Conservation (phyloP, 805 yeast species). For the Diddensiella caesifluorescens region DNA sequence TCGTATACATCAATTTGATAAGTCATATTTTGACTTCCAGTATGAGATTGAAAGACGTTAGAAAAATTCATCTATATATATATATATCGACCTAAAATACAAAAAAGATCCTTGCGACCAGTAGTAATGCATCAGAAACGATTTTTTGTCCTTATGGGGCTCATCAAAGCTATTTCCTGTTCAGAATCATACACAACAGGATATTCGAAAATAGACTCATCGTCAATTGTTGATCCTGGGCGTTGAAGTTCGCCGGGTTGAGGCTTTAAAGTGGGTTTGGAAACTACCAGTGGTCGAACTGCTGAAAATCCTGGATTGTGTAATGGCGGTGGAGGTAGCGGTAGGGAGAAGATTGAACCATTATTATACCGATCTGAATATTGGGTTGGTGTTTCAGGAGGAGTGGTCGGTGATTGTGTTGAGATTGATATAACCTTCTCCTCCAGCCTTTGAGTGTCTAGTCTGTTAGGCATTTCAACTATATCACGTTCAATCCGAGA, state of each 20-base stretch:
- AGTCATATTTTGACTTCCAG: conserved; percentile 85
- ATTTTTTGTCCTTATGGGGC: neutral
- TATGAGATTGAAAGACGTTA: conserved; percentile 65
- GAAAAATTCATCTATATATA: neutral
- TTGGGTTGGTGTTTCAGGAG: neutral
- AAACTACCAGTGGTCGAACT: conserved; percentile 4
- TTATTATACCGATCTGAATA: neutral
- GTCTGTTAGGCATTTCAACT: too few species aligned
- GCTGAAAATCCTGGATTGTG: conserved; percentile 7
- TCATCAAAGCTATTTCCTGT: conserved; percentile 9
- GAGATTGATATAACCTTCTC: too few species aligned
- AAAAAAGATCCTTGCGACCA: neutral
- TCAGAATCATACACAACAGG: conserved; percentile 11
- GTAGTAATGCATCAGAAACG: neutral
- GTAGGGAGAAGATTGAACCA: conserved; percentile 2
- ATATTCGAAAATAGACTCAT: conserved; percentile 2
- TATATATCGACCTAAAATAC: neutral
- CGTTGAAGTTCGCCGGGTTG: too few species aligned
- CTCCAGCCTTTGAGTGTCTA: too few species aligned
- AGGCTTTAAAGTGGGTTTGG: neutral
- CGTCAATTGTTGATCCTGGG: too few species aligned
- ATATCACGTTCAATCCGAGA: too few species aligned
- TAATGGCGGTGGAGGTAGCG: neutral
- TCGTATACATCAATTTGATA: conserved; percentile 90
- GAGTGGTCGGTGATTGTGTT: conserved; percentile 3